Evolutionary conservation across 2,329 filamentous ascomycete species (phyloP).

Genomic region (Talaromyces islandicus): DNA sequence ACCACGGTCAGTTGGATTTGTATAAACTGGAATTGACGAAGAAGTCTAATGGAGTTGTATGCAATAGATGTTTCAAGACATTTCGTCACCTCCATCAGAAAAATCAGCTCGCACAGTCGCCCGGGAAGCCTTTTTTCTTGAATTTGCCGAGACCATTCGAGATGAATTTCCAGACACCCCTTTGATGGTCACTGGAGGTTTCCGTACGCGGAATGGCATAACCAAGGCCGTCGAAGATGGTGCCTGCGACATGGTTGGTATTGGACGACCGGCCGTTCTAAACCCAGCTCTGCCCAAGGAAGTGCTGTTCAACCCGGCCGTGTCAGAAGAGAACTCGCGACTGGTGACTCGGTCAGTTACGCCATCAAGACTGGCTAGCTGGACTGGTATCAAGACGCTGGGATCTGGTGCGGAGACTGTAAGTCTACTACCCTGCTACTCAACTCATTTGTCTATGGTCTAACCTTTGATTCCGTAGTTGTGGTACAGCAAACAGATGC

Average conservation of each 20-base stretch:
- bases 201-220: slow-evolving; percentile 50
- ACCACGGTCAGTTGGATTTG: slow-evolving; percentile 31
- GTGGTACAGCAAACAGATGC: slow-evolving; percentile 7
- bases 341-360: background rate
- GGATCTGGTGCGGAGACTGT: slow-evolving; percentile 9
- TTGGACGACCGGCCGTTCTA: slow-evolving; percentile 43
- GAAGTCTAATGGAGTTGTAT: background rate
- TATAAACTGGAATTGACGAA: slow-evolving; percentile 14
- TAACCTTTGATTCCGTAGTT: background rate
- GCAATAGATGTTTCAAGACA: slow-evolving; percentile 28
- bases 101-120: slow-evolving; percentile 39
- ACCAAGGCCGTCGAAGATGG: slow-evolving; percentile 42
- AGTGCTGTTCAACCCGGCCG: background rate
- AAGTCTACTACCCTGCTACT: background rate
- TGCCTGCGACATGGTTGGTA: slow-evolving; percentile 46
- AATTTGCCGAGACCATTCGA: slow-evolving; percentile 54
- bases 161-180: slow-evolving; percentile 38
- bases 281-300: slow-evolving; percentile 23
- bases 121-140: slow-evolving; percentile 63
- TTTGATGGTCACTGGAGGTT: slow-evolving; percentile 59
- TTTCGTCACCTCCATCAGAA: background rate
- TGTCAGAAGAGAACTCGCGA: slow-evolving; percentile 6
- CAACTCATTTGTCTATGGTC: background rate
- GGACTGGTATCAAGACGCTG: background rate
- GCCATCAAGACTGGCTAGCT: background rate